phyloP scores from a whole-genome alignment of 1,284 basidiomycete species.

The Boletus hoseneyae region DNA sequence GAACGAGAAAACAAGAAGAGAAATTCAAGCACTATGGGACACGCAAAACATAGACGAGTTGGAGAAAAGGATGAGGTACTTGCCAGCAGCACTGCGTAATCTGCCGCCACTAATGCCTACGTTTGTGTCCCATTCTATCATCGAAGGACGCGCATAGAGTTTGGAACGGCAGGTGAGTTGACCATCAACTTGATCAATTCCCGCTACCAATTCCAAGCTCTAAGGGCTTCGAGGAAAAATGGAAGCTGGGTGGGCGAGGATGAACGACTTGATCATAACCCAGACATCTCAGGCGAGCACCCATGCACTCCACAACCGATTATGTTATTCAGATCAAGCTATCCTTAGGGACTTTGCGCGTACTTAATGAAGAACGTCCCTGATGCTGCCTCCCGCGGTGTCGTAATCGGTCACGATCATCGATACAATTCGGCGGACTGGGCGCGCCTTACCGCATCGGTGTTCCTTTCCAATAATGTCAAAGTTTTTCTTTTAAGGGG shows the following conservation, averaged over 20 bases:
- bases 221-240: slow-evolving; percentile 75
- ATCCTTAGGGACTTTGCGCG: slow-evolving; percentile 63
- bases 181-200: background rate
- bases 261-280: slow-evolving; percentile 83
- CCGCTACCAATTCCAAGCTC: slow-evolving; percentile 3
- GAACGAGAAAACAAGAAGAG: slow-evolving; percentile 53
- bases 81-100: slow-evolving; percentile 1
- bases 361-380: slow-evolving; percentile 58
- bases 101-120: background rate
- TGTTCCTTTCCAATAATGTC: slow-evolving; percentile 60
- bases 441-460: slow-evolving; percentile 70
- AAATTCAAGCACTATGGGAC: slow-evolving; percentile 53
- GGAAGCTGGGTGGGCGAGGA: slow-evolving; percentile 82
- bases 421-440: slow-evolving; percentile 73
- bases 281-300: slow-evolving; percentile 71
- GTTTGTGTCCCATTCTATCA: background rate
- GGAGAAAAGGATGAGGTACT: slow-evolving; percentile 56
- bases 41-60: slow-evolving; percentile 46
- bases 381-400: slow-evolving; percentile 54
- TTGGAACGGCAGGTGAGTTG: slow-evolving; percentile 76
- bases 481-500: slow-evolving; percentile 70
- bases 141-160: slow-evolving; percentile 67
- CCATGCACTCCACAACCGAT: background rate
- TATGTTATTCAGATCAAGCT: background rate
- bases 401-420: slow-evolving; percentile 83